phyloP scores from a whole-genome alignment of 306 rosid species.

The Quercus wislizeni region DNA sequence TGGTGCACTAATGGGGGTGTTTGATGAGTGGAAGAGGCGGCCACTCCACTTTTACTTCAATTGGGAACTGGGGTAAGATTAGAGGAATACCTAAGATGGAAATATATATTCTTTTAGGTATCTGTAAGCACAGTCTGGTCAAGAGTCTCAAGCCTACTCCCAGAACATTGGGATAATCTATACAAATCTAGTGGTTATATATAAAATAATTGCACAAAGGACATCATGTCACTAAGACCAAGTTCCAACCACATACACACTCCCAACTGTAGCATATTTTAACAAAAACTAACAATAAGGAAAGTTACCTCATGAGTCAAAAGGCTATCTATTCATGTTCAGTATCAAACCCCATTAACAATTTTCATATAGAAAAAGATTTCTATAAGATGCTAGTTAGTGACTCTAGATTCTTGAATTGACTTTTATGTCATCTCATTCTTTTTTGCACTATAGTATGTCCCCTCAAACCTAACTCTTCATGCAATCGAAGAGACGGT shows the following conservation, averaged over 20 bases:
- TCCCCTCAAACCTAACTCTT: conserved; percentile 16
- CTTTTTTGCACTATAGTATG: conserved; percentile 25
- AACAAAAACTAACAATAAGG: not conserved
- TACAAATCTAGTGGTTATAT: not conserved
- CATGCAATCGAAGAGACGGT: not conserved
- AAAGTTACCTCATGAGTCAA: not conserved
- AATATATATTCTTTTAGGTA: not conserved
- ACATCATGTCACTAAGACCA: not conserved
- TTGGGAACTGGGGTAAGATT: not conserved
- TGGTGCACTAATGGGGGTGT: not conserved
- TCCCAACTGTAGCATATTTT: not conserved
- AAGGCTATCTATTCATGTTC: not conserved
- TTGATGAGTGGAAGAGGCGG: conserved; percentile 8
- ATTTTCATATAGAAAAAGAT: conserved; percentile 12
- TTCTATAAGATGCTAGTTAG: not conserved
- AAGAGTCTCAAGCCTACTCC: too few relatives aligned
- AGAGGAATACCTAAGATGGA: not conserved
- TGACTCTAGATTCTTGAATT: not conserved
- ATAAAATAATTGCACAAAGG: too few relatives aligned
- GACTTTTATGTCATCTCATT: conserved; percentile 26
- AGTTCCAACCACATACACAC: not conserved
- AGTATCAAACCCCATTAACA: conserved; percentile 25
- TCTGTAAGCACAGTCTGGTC: too few relatives aligned
- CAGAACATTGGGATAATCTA: too few relatives aligned
- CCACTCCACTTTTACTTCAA: conserved; percentile 13